These are phyloP conservation scores for Podila clonocystis DNA, from an alignment of 192 early-diverging fungal species.

Conservation along the genomic window DNA sequence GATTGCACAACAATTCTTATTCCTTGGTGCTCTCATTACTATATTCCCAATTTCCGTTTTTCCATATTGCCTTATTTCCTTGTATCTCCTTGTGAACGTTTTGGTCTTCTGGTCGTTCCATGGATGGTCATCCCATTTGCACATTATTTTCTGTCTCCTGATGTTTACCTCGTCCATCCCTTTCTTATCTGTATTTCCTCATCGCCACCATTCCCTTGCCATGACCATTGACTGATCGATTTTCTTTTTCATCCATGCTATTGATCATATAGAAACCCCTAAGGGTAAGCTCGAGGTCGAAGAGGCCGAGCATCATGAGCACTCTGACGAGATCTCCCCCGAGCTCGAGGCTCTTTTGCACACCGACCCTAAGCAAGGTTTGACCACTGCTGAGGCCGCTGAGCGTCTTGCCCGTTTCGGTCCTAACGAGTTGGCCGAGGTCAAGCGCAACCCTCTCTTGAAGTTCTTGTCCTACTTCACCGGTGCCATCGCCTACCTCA, in stretches of 20 bases:
- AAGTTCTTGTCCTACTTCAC: conserved; percentile 90
- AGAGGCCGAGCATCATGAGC: conserved; percentile 78
- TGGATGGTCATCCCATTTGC: not conserved
- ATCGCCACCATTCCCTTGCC: not conserved
- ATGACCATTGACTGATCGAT: too few species aligned
- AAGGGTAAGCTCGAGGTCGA: conserved; percentile 65
- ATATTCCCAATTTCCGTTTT: not conserved
- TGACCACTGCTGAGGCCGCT: conserved; percentile 79
- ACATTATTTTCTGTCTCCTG: not conserved
- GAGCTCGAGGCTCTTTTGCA: conserved; percentile 86
- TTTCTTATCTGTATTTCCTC: not conserved
- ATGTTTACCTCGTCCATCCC: not conserved
- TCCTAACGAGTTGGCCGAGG: conserved; percentile 83
- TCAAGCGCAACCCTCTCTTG: conserved; percentile 84
- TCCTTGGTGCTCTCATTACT: not conserved
- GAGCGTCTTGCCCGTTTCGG: conserved; percentile 82
- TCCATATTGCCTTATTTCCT: not conserved
- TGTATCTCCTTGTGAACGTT: not conserved
- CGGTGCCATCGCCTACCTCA: conserved; percentile 90
- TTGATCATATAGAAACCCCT: not conserved
- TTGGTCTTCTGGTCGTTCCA: not conserved
- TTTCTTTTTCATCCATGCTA: too few species aligned
- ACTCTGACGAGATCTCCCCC: conserved; percentile 80
- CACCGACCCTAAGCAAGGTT: conserved; percentile 81
- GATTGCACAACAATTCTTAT: too few species aligned